Evolutionary conservation across 2,329 filamentous ascomycete genomes (phyloP).

Genomic region (Scleromitrula shiraiana): DNA sequence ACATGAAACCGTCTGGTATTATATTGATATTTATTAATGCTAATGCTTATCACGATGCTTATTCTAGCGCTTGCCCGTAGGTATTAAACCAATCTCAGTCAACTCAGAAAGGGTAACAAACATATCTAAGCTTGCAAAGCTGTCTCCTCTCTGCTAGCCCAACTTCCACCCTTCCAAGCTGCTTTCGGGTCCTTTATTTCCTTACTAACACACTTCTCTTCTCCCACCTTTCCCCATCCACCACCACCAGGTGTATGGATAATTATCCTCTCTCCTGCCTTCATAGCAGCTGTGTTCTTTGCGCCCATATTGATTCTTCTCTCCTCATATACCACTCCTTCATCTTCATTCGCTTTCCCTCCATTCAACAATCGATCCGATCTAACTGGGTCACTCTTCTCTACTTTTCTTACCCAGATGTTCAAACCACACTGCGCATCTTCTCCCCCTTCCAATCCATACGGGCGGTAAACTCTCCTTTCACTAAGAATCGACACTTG

Average conservation of each 20-base stretch:
- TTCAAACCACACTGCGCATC: constrained; percentile 76
- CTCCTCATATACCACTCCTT: constrained; percentile 42
- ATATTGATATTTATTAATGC: too few relatives aligned
- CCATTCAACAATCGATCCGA: constrained; percentile 32
- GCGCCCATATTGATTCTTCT: constrained; percentile 64
- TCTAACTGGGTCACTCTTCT: constrained; percentile 44
- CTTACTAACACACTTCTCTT: constrained; percentile 43
- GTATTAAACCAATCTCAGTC: too few relatives aligned
- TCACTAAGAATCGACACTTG: constrained; percentile 75
- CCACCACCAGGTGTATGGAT: constrained; percentile 72
- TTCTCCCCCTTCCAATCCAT: constrained; percentile 75
- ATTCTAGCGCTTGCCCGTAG: too few relatives aligned
- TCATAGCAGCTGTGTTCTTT: constrained; percentile 74
- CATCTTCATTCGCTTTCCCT: constrained; percentile 22
- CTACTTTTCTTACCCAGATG: constrained; percentile 73
- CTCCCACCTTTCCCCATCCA: constrained; percentile 60
- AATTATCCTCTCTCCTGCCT: constrained; percentile 69
- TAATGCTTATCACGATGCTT: too few relatives aligned
- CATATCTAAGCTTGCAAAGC: constrained; percentile 45
- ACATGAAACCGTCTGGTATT: too few relatives aligned
- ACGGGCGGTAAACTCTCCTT: constrained; percentile 67
- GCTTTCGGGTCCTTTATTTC: constrained; percentile 48
- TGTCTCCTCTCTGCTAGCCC: constrained; percentile 47
- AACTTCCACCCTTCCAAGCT: constrained; percentile 52
- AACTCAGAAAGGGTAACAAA: too few relatives aligned